Evolutionary conservation across 345 rosid genomes (phyloP), one percentile per base, ranked within the genome.

Genomic region (Sonneratia alba): DNA sequence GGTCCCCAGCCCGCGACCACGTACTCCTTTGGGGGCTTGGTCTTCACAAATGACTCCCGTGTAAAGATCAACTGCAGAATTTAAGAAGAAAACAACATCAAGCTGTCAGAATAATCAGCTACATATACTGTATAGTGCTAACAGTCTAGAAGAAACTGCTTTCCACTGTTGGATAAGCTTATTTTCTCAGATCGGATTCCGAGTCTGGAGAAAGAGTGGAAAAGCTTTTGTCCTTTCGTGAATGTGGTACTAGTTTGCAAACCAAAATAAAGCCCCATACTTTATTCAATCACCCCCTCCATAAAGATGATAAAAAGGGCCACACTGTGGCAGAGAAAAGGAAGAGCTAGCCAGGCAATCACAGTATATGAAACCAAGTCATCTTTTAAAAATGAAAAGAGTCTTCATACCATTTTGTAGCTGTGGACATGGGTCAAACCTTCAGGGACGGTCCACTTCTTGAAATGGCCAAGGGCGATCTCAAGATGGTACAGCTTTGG

Each of bases 401-500:
- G 55, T 45, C 18, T 0, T 36, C 73, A 65, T 77, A 90, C 90
- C 85, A 82, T 84, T 68, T 77, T 83, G 87, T 92, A 95, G 74
- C 71, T 73, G 76, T 71, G 88, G 81, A 89, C 85, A 81, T 82
- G 73, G 43, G 86, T 72, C 82, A 90, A 83, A 75, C 71, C 82
- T 72, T 75, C 88, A 1, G 97, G 99, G 66, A 92, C 66, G 72
- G 86, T 77, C 98, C 97, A 89, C 71, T 86, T 86, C 83, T 95
- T 95, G 70, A 87, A 95, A 75, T 95, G 93, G 70, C 87, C 96
- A 66, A 91, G 94, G 72, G 90, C 88, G 14, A 87, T 77, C 83
- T 90, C 72, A 3, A 95, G 92, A 80, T 95, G 99, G 84, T 87
- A 90, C 75, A 95, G 85, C 84, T 92, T 95, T 5, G 99, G 97